Evolutionary conservation across 164 flowering plant species (phyloP).

Genomic region (Umbellularia californica): DNA sequence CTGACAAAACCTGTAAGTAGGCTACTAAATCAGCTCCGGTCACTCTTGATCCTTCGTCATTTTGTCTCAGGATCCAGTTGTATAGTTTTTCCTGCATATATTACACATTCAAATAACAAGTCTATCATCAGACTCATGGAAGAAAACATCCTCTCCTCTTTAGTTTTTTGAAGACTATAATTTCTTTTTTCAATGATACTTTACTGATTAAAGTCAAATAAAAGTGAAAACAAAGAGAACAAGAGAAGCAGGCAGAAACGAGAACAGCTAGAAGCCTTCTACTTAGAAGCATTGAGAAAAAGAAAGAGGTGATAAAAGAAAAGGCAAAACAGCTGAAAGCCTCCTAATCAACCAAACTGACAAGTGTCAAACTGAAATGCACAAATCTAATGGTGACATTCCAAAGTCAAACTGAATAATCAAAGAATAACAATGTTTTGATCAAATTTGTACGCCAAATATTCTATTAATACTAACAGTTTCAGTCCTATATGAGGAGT

Average conservation of each 20-base stretch:
- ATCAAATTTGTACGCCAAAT: no score
- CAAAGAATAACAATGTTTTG: no score
- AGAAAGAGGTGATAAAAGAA: no score
- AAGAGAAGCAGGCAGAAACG: background rate
- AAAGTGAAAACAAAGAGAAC: background rate
- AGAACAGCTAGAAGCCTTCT: background rate
- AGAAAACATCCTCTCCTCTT: background rate
- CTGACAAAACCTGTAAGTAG: slow-evolving; percentile 59
- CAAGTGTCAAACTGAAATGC: no score
- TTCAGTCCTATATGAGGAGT: no score
- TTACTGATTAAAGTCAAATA: background rate
- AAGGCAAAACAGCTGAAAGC: no score
- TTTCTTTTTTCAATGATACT: no score
- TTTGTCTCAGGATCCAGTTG: slow-evolving; percentile 76
- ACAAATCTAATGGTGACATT: no score
- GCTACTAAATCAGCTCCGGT: slow-evolving; percentile 49
- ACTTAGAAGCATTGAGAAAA: no score
- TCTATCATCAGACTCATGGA: background rate
- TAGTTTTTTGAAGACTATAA: background rate
- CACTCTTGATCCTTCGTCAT: slow-evolving; percentile 73
- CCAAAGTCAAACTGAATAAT: no score
- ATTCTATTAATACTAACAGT: no score
- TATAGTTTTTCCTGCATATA: slow-evolving; percentile 72
- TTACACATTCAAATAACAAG: background rate
- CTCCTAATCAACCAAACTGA: no score